phyloP scores from a whole-genome alignment of 2,329 filamentous ascomycete genomes.

The Penicillium sp. region DNA sequence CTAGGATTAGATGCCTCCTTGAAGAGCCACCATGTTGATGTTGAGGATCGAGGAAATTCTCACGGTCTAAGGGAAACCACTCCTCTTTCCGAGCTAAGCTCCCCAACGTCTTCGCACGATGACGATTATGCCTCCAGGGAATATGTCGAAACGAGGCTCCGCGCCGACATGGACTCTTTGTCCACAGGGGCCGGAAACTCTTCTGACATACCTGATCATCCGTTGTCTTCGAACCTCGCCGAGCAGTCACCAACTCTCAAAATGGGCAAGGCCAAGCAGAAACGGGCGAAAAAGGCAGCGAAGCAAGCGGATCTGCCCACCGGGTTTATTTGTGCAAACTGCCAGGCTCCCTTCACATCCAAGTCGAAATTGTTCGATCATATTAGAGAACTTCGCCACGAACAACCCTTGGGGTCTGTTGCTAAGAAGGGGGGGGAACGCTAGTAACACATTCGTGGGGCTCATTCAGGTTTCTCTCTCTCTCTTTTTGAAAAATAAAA shows the following conservation, averaged over 20 bases:
- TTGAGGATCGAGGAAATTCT: neutral
- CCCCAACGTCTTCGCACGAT: slow-evolving; percentile 17
- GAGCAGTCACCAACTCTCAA: slow-evolving; percentile 22
- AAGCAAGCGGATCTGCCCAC: slow-evolving; percentile 20
- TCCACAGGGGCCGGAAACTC: slow-evolving; percentile 7
- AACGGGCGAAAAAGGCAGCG: slow-evolving; percentile 44
- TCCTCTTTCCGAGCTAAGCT: neutral
- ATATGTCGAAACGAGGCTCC: slow-evolving; percentile 34
- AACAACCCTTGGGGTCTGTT: slow-evolving; percentile 36
- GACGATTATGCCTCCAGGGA: slow-evolving; percentile 39
- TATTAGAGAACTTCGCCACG: slow-evolving; percentile 56
- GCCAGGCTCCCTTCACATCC: slow-evolving; percentile 67
- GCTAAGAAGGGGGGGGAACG: slow-evolving; percentile 3
- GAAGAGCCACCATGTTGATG: neutral
- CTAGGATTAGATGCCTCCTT: neutral
- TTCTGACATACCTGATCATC: slow-evolving; percentile 13
- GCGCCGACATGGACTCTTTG: slow-evolving; percentile 10
- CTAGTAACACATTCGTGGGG: neutral
- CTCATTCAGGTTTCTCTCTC: neutral
- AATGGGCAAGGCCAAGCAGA: slow-evolving; percentile 47
- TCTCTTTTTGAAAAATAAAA: neutral
- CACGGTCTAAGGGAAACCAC: neutral
- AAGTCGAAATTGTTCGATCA: slow-evolving; percentile 66
- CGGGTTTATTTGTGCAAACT: slow-evolving; percentile 64
- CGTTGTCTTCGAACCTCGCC: slow-evolving; percentile 17